Evolutionary conservation across 1,139 yeast species (phyloP), one percentile per base, ranked within the genome.

Genomic region (Diutina sp.): DNA sequence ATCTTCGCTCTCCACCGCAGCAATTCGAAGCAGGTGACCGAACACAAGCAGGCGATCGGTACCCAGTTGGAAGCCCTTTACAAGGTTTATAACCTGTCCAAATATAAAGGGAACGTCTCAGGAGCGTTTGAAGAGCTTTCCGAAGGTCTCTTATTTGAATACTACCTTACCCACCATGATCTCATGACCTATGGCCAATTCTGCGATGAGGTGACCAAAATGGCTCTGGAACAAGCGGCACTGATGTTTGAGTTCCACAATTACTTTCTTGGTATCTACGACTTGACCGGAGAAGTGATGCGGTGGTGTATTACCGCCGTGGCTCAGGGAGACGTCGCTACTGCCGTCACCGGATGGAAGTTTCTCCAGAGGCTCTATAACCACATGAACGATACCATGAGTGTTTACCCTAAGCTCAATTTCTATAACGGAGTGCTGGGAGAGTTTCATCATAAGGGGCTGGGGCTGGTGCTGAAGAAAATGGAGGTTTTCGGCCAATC

Each of bases 201-300:
- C 55, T 32, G 63, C 35, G 25, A 32, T 29, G 57, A 66, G 32
- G 58, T 66, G 8, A 16, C 14, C 29, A 28, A 21, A n/a, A 16
- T 16, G 9, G n/a, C 25, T 16, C 41, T 16, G 35, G 14, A 25
- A 4, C 12, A 18, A 25, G 38, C 32, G 5, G 28, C 44, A 14
- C n/a, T 29, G 29, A 32, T 50, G 44, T 12, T 50, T 32, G 53
- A 50, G 14, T 50, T 50, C 28, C 69, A 69, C 56, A 77, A 74
- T 61, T 74, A 69, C 60, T 60, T 74, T 28, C 66, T 73, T 67
- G 79, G 78, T 0, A 58, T 74, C 12, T 69, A 73, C 61, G 79
- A 74, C 60, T 64, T 74, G 56, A 72, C 78, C 0, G 79, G 79
- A 0, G 79, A 74, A 57, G 64, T 74, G 38, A 74, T 74, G 78